Evolutionary conservation across 345 rosid species (phyloP), one percentile per base, ranked within the genome.

Genomic region (Aquilaria malaccensis): DNA sequence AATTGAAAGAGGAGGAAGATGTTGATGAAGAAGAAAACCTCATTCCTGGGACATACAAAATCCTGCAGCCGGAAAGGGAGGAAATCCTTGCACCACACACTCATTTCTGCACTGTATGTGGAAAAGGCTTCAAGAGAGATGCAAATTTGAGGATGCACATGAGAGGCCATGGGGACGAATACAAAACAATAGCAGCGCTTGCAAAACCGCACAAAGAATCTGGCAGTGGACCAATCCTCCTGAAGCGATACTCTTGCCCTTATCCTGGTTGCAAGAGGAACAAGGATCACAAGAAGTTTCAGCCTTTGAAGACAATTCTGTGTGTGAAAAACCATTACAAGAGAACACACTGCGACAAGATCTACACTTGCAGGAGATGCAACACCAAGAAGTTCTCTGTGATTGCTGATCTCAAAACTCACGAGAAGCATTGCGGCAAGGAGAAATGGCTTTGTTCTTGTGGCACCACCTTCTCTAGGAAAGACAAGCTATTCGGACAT

Each of bases 151-250:
- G 99, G 30, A 94, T 94, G 99, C 99, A 94, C 68, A 94, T 94
- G 99, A 77, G 99, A 77, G 99, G 99, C 7, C 99, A 94, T 29
- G 99, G 99, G 5, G 97, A 94, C 22, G 96, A 94, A 77, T 94
- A 94, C 76, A 94, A 94, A 68, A 87, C 99, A 3, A 75, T 95
- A 0, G 97, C 94, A 11, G 99, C 99, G 15, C 88, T 94, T 1
- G 96, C 96, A 0, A 94, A 94, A 67, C 99, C 99, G 1, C 69
- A 76, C 77, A 90, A 83, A 72, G 96, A 86, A 77, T 49, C 88
- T 0, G 29, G 72, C 61, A 72, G 92, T 2, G 96, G 86, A 58
- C 86, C 89, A 49, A 63, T 74, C 68, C 77, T 84, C 67, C 71
- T 87, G 22, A 94, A 88, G 76, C 84, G 99, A 80, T 94, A 94